Base-by-base conservation (phyloP, 345 rosid species). In the Psidium guajava region DNA sequence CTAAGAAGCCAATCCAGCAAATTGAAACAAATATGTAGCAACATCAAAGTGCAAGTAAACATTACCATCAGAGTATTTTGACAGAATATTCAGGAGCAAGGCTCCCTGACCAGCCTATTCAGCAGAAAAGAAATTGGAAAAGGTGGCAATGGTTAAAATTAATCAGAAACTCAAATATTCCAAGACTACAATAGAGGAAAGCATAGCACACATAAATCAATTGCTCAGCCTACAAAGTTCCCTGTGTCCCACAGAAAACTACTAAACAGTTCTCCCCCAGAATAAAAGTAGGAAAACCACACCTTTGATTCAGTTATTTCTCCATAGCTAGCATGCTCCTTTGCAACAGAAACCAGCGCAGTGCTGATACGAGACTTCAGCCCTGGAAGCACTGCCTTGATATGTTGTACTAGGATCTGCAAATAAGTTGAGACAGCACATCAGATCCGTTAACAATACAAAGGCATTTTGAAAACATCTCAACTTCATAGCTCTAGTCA, bases 21-120 rank as follows among this genome's bases (percentile, higher is more conserved):
- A 25, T 8, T 28, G 0, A 52, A 84, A n/a, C 80, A 47, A 87
- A 84, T 24, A 49, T 47, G 16, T 75, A 81, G 40, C 14, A 44
- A 55, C 55, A 49, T 53, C 56, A 14, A 25, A 58, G 8, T 3
- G 54, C 2, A 8, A 57, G 28, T 24, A 61, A 82, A 40, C 82
- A 56, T 85, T 91, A 96, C 99, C 99, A 87, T 95, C 99, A 80
- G 93, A 92, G 88, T 96, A 98, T 89, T 94, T 96, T 12, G 99
- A 96, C 85, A 96, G 95, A 88, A 98, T 94, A 87, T 95, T 96
- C 87, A 98, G 91, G 28, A 98, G 92, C 87, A 98, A 94, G 86
- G 99, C 97, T 82, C 99, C 99, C 89, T 96, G 98, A 55, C 98
- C 99, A 89, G 98, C 98, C 99, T 98, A 85, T 53, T 28, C 22